Base-by-base conservation (phyloP, 108 stramenopile genomes). In the Chaetoceros tenuissimus region DNA sequence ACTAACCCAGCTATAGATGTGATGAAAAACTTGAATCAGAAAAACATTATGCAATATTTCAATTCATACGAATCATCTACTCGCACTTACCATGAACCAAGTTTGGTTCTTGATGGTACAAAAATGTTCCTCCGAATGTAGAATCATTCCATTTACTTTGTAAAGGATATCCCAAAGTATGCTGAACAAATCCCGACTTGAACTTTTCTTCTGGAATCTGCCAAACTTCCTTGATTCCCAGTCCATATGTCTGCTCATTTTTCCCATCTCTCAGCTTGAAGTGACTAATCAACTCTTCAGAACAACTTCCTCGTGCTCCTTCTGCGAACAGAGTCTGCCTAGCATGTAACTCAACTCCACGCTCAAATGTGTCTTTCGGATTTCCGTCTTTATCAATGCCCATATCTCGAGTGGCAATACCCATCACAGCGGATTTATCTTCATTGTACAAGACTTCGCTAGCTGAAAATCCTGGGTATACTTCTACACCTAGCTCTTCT, bases 141-240 rank as follows among this genome's bases (percentile, higher is more conserved):
- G 87, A 85, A 50, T 84, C 82, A 29, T 74, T 64, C 7, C 77
- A 53, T 5, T 77, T 76, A 24, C 68, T 64, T 57, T 96, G 94
- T 40, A 98, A 77, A 8, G 99, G 99, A 78, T 74, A 99, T 19
- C 99, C 99, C 46, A 99, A 61, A 1, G 97, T 96, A 74, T 99
- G 99, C 72, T 98, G 97, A 0, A 99, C 94, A 28, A 94, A 87
- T 25, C 99, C 99, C 3, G 82, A 74, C 63, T 92, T 75, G 60
- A 89, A 93, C 30, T 74, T 77, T 57, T 96, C 96, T 46, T 75
- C 63, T 0, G 95, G 96, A 13, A 99, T 73, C 67, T 96, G 86
- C 99, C 99, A 99, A 22, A 99, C 97, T 65, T 99, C 99, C 75
- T 99, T 99, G 66, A 99, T 80, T 1, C 99, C 99, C 63, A 99